Percentiles rank a stretch among this genome's conserved stretches.
Conservation (phyloP, 345 rosid species). For the Linum trigynum region DNA sequence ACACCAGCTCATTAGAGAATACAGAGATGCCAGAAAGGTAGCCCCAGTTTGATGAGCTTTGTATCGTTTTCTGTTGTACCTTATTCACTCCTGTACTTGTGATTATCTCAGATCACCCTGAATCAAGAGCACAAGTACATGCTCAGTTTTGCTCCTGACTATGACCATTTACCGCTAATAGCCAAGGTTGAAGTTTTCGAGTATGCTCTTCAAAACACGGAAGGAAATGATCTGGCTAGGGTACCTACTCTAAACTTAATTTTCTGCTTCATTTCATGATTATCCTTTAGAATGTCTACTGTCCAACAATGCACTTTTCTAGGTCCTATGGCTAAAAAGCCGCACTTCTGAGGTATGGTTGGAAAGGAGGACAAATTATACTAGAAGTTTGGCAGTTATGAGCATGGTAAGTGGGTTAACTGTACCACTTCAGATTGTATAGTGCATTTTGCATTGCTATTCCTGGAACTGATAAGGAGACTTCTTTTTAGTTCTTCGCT, state of each 20-base stretch:
- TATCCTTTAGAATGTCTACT: conserved; percentile 9
- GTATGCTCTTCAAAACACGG: conserved; percentile 77
- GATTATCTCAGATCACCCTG: conserved; percentile 58
- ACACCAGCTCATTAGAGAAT: conserved; percentile 85
- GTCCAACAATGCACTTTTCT: conserved; percentile 17
- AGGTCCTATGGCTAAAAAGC: conserved; percentile 99
- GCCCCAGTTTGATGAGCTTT: neutral
- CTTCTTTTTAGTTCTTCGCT: neutral
- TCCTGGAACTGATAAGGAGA: conserved; percentile 37
- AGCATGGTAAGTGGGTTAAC: conserved; percentile 72
- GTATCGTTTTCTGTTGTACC: neutral
- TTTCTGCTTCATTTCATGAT: conserved; percentile 4
- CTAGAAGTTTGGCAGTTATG: conserved; percentile 98
- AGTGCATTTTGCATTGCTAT: neutral
- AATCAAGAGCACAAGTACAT: conserved; percentile 90
- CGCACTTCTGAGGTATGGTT: conserved; percentile 97
- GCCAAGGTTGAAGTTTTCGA: conserved; percentile 93
- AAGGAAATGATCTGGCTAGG: conserved; percentile 92
- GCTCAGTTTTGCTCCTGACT: conserved; percentile 89
- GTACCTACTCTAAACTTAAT: conserved; percentile 28
- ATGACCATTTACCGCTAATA: conserved; percentile 84
- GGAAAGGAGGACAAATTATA: conserved; percentile 96
- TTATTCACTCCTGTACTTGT: conserved; percentile 11
- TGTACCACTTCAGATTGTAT: neutral
- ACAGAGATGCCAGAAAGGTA: conserved; percentile 91